A percentile compares a stretch with the other conserved stretches of the same genome.
These are phyloP conservation scores for Musa itinerans DNA, from an alignment of 176 grass and related monocot species.

Conservation along the genomic window DNA sequence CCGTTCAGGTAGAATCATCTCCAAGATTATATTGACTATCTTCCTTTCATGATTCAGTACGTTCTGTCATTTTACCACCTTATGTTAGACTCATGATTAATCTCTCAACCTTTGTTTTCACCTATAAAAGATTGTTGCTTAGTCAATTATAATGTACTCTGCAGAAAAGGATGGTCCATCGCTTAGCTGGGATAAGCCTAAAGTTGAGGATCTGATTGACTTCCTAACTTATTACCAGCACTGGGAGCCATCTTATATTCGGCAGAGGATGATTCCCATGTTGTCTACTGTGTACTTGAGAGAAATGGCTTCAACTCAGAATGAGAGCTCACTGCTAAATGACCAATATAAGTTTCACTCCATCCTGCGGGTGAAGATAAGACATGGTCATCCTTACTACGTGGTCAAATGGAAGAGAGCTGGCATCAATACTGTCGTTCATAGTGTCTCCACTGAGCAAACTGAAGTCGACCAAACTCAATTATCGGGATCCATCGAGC, in stretches of 20 bases:
- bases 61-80: neutral
- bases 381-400: conserved; percentile 58
- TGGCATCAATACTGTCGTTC: neutral
- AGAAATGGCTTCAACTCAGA: conserved; percentile 34
- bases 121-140: neutral
- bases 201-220: conserved; percentile 67
- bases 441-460: neutral
- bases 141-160: conserved; percentile 9
- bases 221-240: conserved; percentile 60
- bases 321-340: conserved; percentile 38
- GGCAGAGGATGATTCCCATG: conserved; percentile 74
- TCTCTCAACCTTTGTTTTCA: neutral
- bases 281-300: conserved; percentile 74
- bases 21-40: neutral
- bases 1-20: neutral
- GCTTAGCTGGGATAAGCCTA: conserved; percentile 62
- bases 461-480: neutral
- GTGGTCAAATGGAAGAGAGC: conserved; percentile 71
- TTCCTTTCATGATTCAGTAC: neutral
- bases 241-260: conserved; percentile 84
- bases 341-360: conserved; percentile 80
- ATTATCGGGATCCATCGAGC: neutral
- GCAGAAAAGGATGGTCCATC: conserved; percentile 44
- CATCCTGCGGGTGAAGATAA: conserved; percentile 67
- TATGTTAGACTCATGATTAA: too few relatives aligned